Percentiles rank a stretch among this genome's conserved stretches.
Evolutionary conservation across 2,329 filamentous ascomycete species (phyloP).

Genomic region (Clonostachys rosea): DNA sequence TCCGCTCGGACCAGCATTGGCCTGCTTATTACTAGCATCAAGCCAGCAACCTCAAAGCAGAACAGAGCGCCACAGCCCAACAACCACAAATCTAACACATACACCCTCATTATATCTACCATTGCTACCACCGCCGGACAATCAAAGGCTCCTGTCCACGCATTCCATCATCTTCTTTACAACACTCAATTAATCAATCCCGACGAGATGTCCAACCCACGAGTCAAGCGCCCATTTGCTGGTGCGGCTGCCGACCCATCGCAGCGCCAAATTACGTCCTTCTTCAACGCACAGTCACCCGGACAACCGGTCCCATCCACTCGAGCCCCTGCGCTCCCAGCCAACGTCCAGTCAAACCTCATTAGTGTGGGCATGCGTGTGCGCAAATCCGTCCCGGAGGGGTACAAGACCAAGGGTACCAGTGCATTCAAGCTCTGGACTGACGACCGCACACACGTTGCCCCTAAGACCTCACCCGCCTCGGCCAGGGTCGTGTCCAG

Average conservation of each 20-base stretch:
- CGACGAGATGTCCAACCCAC: constrained; percentile 41
- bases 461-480: background rate
- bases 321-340: constrained; percentile 50
- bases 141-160: too few relatives aligned
- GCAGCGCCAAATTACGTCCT: constrained; percentile 61
- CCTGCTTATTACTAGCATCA: too few relatives aligned
- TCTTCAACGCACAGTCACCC: constrained; percentile 41
- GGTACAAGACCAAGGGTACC: constrained; percentile 71
- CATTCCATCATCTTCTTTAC: too few relatives aligned
- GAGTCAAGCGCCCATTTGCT: constrained; percentile 58
- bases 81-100: too few relatives aligned
- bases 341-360: constrained; percentile 73
- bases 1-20: too few relatives aligned
- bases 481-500: constrained; percentile 21
- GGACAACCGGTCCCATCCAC: background rate
- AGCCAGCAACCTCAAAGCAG: too few relatives aligned
- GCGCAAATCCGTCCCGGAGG: constrained; percentile 87
- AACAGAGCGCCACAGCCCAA: too few relatives aligned
- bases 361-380: constrained; percentile 91
- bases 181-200: too few relatives aligned
- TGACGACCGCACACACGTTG: constrained; percentile 14
- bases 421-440: constrained; percentile 48
- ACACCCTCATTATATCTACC: too few relatives aligned
- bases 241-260: constrained; percentile 52
- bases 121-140: too few relatives aligned